Evolutionary conservation across 352 stramenopile species (phyloP).

Genomic region (Globisporangium sylvaticum): DNA sequence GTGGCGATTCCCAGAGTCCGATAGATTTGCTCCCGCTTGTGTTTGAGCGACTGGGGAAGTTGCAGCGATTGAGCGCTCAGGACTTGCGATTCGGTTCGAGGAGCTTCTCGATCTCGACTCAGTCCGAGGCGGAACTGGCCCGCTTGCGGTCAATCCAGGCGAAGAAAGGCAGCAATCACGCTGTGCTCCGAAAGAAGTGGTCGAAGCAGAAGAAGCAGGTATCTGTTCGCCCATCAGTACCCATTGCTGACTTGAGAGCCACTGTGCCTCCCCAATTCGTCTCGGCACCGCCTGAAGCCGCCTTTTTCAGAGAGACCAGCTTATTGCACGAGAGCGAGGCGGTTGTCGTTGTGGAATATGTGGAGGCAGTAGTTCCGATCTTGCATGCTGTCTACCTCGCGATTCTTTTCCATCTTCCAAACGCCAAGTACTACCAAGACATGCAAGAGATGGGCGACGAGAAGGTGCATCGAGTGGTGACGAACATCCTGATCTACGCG

Average conservation of each 20-base stretch:
- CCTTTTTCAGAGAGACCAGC: background rate
- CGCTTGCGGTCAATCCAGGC: background rate
- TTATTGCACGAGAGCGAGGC: background rate
- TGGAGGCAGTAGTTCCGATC: constrained; percentile 30
- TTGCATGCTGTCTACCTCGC: constrained; percentile 24
- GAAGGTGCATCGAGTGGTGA: constrained; percentile 1
- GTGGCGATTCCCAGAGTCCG: too few species aligned
- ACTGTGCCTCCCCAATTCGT: background rate
- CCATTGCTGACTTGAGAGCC: too few species aligned
- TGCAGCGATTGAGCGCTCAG: background rate
- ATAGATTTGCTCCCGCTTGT: background rate
- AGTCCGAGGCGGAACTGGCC: background rate
- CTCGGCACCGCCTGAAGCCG: background rate
- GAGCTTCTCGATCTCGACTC: background rate
- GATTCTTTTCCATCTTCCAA: constrained; percentile 26
- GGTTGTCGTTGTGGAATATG: constrained; percentile 21
- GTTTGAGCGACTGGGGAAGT: background rate
- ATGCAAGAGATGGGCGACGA: constrained; percentile 11
- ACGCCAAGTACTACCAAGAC: constrained; percentile 25
- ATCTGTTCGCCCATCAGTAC: background rate
- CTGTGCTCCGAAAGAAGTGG: background rate
- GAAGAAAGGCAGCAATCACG: background rate
- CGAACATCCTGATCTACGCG: constrained; percentile 20
- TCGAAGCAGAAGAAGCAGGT: background rate
- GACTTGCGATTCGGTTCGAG: background rate